These are phyloP conservation scores for Metschnikowia baotianmanensis DNA, from an alignment of 805 yeast species.

Conservation along the genomic window DNA sequence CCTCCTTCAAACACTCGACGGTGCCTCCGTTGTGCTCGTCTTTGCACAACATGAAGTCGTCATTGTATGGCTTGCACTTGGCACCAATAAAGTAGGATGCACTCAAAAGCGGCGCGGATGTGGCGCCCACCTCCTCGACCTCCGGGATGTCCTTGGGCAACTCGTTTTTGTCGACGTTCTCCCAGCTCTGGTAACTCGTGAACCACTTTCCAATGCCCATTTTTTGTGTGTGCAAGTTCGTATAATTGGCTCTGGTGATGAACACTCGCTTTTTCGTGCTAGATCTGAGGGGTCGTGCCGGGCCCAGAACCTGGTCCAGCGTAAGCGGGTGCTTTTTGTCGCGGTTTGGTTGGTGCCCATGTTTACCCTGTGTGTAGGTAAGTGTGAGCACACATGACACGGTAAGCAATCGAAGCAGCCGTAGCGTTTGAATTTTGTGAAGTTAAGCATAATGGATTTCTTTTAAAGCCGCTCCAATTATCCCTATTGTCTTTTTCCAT, in stretches of 20 bases:
- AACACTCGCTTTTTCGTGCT: constrained; percentile 10
- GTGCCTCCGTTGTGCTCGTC: constrained; percentile 67
- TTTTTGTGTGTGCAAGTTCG: constrained; percentile 5
- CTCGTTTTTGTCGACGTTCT: constrained; percentile 45
- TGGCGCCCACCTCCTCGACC: constrained; percentile 83
- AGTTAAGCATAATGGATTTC: no score
- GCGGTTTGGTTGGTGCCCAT: constrained; percentile 40
- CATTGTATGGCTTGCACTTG: constrained; percentile 74
- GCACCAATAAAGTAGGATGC: constrained; percentile 83
- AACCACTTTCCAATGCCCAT: constrained; percentile 23
- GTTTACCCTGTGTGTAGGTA: constrained; percentile 15
- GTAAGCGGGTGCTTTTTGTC: constrained; percentile 21
- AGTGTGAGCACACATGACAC: neutral
- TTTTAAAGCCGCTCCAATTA: no score
- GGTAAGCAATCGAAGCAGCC: neutral
- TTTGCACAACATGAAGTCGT: constrained; percentile 84
- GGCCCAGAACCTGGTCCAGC: constrained; percentile 2
- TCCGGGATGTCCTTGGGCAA: constrained; percentile 72
- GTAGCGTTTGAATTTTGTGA: no score
- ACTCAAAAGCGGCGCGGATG: constrained; percentile 77
- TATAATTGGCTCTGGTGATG: neutral
- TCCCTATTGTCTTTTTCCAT: no score
- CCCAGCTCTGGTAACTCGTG: constrained; percentile 41
- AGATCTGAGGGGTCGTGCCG: constrained; percentile 14
- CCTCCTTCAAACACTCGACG: constrained; percentile 78